phyloP scores from a whole-genome alignment of 192 early-diverging fungal species.

The Coemansia reversa region DNA sequence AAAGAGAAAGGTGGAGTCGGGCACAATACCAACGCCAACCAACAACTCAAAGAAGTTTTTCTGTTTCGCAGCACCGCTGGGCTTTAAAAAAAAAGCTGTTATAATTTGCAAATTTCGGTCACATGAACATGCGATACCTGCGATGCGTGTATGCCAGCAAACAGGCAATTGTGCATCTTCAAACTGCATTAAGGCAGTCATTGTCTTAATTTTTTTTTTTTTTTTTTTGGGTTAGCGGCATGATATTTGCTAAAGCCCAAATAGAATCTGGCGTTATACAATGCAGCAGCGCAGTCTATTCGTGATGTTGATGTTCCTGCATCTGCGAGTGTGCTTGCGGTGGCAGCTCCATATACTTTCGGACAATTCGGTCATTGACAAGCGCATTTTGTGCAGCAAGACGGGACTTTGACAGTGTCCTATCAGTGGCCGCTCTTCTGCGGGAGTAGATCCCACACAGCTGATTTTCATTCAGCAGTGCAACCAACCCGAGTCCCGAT shows the following conservation, averaged over 20 bases:
- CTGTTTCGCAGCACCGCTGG: not conserved
- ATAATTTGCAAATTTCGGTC: not conserved
- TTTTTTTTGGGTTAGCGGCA: no score
- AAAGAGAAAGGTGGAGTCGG: not conserved
- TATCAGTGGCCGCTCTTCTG: slow-evolving; percentile 11
- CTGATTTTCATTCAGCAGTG: slow-evolving; percentile 34
- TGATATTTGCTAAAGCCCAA: no score
- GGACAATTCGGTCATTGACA: slow-evolving; percentile 23
- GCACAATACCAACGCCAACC: not conserved
- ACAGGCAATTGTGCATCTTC: no score
- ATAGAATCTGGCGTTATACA: not conserved
- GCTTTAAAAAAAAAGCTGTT: not conserved
- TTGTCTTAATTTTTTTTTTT: no score
- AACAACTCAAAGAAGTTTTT: not conserved
- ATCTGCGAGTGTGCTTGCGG: not conserved
- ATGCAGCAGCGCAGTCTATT: not conserved
- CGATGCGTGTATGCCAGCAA: no score
- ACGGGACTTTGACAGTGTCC: slow-evolving; percentile 6
- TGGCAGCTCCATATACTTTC: slow-evolving; percentile 17
- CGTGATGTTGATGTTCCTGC: not conserved
- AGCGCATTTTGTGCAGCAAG: slow-evolving; percentile 15
- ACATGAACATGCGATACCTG: not conserved
- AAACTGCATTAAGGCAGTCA: no score
- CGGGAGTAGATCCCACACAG: slow-evolving; percentile 34
- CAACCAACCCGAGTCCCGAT: slow-evolving; percentile 36